A percentile compares a stretch with the other conserved stretches of the same genome.
Conservation (phyloP, 2,329 filamentous ascomycete species). For the Nemania bipapillata region DNA sequence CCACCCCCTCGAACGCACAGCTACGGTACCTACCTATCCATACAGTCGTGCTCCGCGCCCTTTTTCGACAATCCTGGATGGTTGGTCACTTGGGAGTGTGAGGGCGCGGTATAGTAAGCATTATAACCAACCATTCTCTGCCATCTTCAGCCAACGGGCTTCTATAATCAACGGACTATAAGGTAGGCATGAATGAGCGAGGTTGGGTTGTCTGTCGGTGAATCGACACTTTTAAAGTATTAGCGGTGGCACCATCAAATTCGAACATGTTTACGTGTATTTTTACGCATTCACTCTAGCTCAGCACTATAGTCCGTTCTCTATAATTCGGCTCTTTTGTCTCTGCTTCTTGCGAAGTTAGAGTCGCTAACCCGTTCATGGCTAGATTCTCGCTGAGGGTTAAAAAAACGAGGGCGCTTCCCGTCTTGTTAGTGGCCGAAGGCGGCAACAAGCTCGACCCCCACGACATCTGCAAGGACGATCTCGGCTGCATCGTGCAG, state of each 20-base stretch:
- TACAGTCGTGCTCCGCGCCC: slow-evolving; percentile 7
- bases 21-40: too few species aligned
- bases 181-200: not conserved
- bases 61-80: not conserved
- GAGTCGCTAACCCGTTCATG: not conserved
- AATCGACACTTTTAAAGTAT: too few species aligned
- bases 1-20: not conserved
- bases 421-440: not conserved
- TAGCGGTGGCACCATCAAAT: not conserved
- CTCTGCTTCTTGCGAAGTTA: not conserved
- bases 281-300: not conserved
- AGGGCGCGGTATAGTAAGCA: slow-evolving; percentile 30
- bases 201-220: not conserved
- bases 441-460: slow-evolving; percentile 22
- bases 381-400: not conserved
- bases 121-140: not conserved
- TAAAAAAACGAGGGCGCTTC: not conserved
- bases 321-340: not conserved
- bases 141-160: not conserved
- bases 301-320: not conserved
- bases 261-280: not conserved
- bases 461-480: slow-evolving; percentile 32
- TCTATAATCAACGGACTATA: not conserved
- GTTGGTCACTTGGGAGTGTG: not conserved
- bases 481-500: slow-evolving; percentile 25